Conservation (phyloP, 306 rosid species). For the Quillaja saponaria region DNA sequence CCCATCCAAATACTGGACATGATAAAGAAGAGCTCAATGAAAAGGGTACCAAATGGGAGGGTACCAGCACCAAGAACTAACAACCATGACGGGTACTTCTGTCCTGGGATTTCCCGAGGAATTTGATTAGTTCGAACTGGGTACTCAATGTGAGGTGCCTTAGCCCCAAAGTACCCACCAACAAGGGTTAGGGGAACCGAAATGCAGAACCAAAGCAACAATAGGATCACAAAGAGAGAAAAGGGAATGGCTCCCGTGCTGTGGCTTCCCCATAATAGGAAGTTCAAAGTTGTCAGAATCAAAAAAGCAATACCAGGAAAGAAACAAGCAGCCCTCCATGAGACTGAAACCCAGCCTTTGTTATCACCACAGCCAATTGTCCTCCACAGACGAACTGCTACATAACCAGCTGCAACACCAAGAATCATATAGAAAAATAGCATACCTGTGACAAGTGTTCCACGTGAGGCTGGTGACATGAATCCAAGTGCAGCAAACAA, state of each 20-base stretch:
- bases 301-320: conserved; percentile 91
- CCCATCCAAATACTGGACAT: conserved; percentile 99
- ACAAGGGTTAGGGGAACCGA: conserved; percentile 89
- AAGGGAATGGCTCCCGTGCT: conserved; percentile 98
- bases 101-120: conserved; percentile 87
- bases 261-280: conserved; percentile 92
- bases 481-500: conserved; percentile 95
- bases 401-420: conserved; percentile 92
- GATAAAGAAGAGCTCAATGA: conserved; percentile 96
- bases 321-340: conserved; percentile 91
- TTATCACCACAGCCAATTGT: conserved; percentile 72
- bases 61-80: conserved; percentile 94
- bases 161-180: conserved; percentile 88
- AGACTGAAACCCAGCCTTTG: conserved; percentile 80
- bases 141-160: conserved; percentile 78
- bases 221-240: conserved; percentile 69
- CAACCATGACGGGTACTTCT: conserved; percentile 91
- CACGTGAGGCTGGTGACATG: conserved; percentile 98
- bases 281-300: conserved; percentile 78
- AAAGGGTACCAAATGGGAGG: conserved; percentile 90
- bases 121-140: conserved; percentile 92
- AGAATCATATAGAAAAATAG: conserved; percentile 87
- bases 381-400: conserved; percentile 91
- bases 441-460: conserved; percentile 92
- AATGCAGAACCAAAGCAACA: conserved; percentile 94